Percentiles rank a stretch among this genome's conserved stretches.
Evolutionary conservation across 2,329 filamentous ascomycete genomes (phyloP).

Genomic region (Dactylellina haptotyla): DNA sequence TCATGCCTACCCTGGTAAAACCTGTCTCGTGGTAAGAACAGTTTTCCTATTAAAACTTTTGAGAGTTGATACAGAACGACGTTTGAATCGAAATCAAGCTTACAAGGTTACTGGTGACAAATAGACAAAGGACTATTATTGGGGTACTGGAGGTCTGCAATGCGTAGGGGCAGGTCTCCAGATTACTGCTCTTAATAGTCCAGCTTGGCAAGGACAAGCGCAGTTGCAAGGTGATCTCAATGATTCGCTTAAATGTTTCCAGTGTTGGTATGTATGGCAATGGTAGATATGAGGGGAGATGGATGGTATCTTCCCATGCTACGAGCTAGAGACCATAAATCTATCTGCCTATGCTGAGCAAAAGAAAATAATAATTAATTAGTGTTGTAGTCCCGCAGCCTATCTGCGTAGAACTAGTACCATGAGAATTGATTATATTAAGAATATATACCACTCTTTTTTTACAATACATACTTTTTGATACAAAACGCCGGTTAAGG

Average conservation of each 20-base stretch:
- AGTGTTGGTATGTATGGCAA: slow-evolving; percentile 5
- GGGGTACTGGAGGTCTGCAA: not conserved
- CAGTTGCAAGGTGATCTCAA: slow-evolving; percentile 4
- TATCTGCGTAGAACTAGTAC: too few species aligned
- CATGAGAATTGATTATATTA: too few species aligned
- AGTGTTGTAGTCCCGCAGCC: too few species aligned
- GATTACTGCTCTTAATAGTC: not conserved
- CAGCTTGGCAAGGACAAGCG: not conserved
- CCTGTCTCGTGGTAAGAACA: slow-evolving; percentile 3
- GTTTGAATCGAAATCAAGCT: slow-evolving; percentile 3
- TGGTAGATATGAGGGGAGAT: not conserved
- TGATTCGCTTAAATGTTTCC: not conserved
- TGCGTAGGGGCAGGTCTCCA: not conserved
- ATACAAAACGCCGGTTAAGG: too few species aligned
- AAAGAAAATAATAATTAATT: too few species aligned
- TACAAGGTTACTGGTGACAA: not conserved
- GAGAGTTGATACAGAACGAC: not conserved
- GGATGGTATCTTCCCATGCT: too few species aligned
- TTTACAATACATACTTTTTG: too few species aligned
- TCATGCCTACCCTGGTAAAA: slow-evolving; percentile 1
- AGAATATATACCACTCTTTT: too few species aligned
- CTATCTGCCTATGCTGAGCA: too few species aligned
- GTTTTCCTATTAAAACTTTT: slow-evolving; percentile 1
- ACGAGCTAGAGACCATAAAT: too few species aligned
- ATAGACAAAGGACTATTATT: not conserved